Evolutionary conservation across 257 asterid species (phyloP).

Genomic region (Vinca minor): DNA sequence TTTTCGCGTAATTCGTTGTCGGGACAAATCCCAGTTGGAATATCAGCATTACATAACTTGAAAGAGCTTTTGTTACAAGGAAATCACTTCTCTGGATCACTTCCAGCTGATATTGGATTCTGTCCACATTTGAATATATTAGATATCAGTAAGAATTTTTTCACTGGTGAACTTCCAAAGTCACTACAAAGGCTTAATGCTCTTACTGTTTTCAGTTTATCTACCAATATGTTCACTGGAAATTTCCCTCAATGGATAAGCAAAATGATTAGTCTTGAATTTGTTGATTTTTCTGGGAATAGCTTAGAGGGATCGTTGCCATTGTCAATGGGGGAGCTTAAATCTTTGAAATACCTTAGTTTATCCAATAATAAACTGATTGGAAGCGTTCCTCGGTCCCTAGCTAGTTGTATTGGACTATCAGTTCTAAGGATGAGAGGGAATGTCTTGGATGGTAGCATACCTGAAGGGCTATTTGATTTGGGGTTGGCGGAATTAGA

Average conservation of each 20-base stretch:
- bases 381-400: conserved; percentile 54
- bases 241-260: conserved; percentile 69
- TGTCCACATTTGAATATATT: conserved; percentile 56
- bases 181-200: conserved; percentile 42
- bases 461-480: conserved; percentile 53
- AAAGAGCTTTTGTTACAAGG: conserved; percentile 44
- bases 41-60: conserved; percentile 48
- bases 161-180: conserved; percentile 45
- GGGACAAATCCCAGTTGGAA: conserved; percentile 47
- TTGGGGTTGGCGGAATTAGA: conserved; percentile 61
- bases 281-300: conserved; percentile 53
- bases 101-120: conserved; percentile 63
- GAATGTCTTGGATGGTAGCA: conserved; percentile 45
- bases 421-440: conserved; percentile 44
- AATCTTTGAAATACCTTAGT: conserved; percentile 32
- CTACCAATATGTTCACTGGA: conserved; percentile 50
- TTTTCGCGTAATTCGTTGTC: conserved; percentile 57
- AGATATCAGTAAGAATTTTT: conserved; percentile 46
- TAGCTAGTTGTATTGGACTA: conserved; percentile 31
- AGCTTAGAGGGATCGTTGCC: conserved; percentile 51
- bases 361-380: conserved; percentile 38
- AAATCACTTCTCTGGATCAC: conserved; percentile 58
- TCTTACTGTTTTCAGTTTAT: conserved; percentile 33
- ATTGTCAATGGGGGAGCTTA: conserved; percentile 41
- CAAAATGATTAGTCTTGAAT: conserved; percentile 36